Evolutionary conservation across 176 grass and related monocot genomes (phyloP), one percentile per base, ranked within the genome.

Genomic region (Aegilops speltoides): DNA sequence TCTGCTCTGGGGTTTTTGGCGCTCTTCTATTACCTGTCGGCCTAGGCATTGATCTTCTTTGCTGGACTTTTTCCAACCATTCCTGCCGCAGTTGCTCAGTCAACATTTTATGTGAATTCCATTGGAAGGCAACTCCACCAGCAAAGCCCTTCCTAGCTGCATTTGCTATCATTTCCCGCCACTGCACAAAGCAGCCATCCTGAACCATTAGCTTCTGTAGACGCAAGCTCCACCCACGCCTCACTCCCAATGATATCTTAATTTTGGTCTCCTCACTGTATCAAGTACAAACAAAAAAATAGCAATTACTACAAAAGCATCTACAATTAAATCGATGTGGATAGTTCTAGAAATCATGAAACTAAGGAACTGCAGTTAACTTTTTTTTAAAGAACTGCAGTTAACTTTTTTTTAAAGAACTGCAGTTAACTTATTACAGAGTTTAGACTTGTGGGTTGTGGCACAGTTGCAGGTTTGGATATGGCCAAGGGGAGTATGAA

Each of bases 21-120:
- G 91, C 90, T 71, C 93, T 85, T 77, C 69, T 92, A 70, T 87
- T 88, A 78, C 78, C 87, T 52, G 87, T 93, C 33, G 82, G 87
- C 43, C 78, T 86, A 32, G 81, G 82, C 91, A 91, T 93, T 1
- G 76, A 84, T 95, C 67, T 86, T 67, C 59, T 95, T 81, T 76
- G 91, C 82, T 92, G 85, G 31, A 88, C 20, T 81, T 87, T 91
- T 59, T 89, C 89, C 16, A 87, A 32, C 89, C 87, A 95, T 29
- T 95, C 81, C 81, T 74, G 85, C 75, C 70, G 88, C 84, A 94
- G 48, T 64, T 98, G 89, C 78, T 92, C 86, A 26, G 86, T 68
- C 86, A 94, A 86, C 40, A 92, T 89, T 87, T 92, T 93, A 84
- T 94, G 93, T 38, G 93, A 95, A 87, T 94, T 87, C 96, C 96